These are phyloP conservation scores for Sporisorium reilianum DNA, from an alignment of 1,284 basidiomycete species.

Conservation along the genomic window DNA sequence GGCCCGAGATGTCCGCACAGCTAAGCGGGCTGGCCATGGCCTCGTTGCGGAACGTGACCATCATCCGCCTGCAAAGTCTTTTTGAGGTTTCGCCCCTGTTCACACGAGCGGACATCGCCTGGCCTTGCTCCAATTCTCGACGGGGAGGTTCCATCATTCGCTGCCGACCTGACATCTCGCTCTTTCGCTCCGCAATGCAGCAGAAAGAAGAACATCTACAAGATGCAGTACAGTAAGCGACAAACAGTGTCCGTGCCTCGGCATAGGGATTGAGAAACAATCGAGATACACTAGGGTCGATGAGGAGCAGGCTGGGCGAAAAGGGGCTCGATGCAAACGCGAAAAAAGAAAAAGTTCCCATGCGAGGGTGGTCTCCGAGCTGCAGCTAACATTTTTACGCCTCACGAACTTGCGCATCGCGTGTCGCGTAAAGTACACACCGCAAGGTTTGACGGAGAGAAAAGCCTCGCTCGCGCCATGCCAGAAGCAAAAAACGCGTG, in stretches of 20 bases:
- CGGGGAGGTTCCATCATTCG: not conserved
- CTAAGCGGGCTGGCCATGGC: no score
- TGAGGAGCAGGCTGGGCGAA: not conserved
- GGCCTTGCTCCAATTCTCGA: not conserved
- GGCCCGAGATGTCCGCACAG: no score
- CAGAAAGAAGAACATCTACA: not conserved
- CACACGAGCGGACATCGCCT: not conserved
- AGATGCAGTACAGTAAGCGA: not conserved
- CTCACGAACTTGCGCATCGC: not conserved
- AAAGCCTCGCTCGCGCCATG: not conserved
- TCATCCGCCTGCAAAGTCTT: not conserved
- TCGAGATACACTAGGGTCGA: not conserved
- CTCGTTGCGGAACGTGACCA: not conserved
- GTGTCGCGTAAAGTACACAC: slow-evolving; percentile 10
- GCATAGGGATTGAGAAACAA: not conserved
- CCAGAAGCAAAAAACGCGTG: not conserved
- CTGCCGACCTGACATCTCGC: not conserved
- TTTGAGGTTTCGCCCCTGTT: not conserved
- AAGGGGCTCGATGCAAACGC: not conserved
- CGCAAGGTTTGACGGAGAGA: no score
- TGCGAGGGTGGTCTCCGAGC: slow-evolving; percentile 13
- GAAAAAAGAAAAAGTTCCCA: slow-evolving; percentile 8
- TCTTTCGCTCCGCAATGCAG: no score
- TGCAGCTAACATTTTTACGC: not conserved
- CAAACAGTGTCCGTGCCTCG: not conserved